These are phyloP conservation scores for Punica granatum DNA, from an alignment of 345 rosid genomes.

Conservation along the genomic window DNA sequence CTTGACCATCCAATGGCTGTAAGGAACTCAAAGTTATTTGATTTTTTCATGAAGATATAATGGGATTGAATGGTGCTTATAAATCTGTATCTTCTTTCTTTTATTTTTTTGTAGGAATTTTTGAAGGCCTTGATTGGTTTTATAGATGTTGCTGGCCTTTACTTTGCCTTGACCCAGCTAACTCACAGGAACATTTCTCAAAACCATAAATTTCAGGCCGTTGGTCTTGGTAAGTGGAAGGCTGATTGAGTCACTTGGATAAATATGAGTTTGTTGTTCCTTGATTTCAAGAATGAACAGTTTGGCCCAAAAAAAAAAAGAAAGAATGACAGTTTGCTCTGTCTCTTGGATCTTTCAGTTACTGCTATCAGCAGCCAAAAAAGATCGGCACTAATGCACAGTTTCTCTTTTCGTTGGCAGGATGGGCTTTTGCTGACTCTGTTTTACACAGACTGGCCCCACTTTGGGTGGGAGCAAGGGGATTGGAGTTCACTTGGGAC, in stretches of 20 bases:
- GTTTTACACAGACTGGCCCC: constrained; percentile 90
- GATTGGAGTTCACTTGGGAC: constrained; percentile 93
- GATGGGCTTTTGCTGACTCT: constrained; percentile 99
- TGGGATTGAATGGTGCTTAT: neutral
- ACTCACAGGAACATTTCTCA: constrained; percentile 96
- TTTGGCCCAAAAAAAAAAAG: too few relatives aligned
- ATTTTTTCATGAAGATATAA: neutral
- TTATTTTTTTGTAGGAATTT: constrained; percentile 51
- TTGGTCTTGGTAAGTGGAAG: constrained; percentile 73
- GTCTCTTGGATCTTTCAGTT: neutral
- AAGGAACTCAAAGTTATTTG: neutral
- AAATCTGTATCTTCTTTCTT: neutral
- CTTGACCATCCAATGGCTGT: neutral
- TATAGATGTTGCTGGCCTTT: constrained; percentile 93
- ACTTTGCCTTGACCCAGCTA: constrained; percentile 83
- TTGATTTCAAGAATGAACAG: neutral
- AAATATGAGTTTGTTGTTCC: neutral
- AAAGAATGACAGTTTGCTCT: neutral
- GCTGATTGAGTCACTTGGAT: constrained; percentile 11
- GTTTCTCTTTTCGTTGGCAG: constrained; percentile 30
- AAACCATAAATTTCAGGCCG: constrained; percentile 95
- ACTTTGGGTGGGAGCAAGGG: constrained; percentile 96
- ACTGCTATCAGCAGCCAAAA: neutral
- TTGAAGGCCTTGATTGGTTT: constrained; percentile 91
- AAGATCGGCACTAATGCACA: neutral